Evolutionary conservation across 2,329 filamentous ascomycete genomes (phyloP).

Genomic region (Penicillium nordicum): DNA sequence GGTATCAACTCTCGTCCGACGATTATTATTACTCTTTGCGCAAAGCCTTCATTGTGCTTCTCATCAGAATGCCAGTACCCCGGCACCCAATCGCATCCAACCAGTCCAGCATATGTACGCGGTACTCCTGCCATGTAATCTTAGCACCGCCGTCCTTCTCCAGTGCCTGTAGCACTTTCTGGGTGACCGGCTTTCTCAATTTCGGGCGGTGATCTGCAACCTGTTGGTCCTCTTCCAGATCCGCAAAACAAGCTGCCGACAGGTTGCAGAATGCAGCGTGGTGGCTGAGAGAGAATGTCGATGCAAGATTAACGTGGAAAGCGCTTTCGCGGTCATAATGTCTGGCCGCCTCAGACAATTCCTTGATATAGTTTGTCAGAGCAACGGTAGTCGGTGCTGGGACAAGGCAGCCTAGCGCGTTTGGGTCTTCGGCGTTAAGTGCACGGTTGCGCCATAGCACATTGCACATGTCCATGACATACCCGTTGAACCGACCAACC

Average conservation of each 20-base stretch:
- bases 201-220: constrained; percentile 23
- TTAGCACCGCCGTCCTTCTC: constrained; percentile 62
- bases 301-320: constrained; percentile 36
- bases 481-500: constrained; percentile 73
- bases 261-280: constrained; percentile 46
- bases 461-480: constrained; percentile 84
- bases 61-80: constrained; percentile 70
- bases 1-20: neutral
- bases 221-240: constrained; percentile 46
- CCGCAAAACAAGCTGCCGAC: constrained; percentile 47
- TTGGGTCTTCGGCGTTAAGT: constrained; percentile 63
- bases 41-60: constrained; percentile 75
- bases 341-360: constrained; percentile 35
- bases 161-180: constrained; percentile 61
- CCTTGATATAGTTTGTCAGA: constrained; percentile 43
- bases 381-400: constrained; percentile 44
- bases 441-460: constrained; percentile 74
- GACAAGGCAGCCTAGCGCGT: constrained; percentile 55
- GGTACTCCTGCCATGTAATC: constrained; percentile 70
- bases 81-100: constrained; percentile 61
- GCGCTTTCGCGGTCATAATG: constrained; percentile 30
- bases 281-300: constrained; percentile 49
- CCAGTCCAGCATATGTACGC: constrained; percentile 66
- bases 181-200: constrained; percentile 59
- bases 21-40: constrained; percentile 44